Conservation (phyloP, 768 basidiomycete genomes). For the Antrodiella citrinella region DNA sequence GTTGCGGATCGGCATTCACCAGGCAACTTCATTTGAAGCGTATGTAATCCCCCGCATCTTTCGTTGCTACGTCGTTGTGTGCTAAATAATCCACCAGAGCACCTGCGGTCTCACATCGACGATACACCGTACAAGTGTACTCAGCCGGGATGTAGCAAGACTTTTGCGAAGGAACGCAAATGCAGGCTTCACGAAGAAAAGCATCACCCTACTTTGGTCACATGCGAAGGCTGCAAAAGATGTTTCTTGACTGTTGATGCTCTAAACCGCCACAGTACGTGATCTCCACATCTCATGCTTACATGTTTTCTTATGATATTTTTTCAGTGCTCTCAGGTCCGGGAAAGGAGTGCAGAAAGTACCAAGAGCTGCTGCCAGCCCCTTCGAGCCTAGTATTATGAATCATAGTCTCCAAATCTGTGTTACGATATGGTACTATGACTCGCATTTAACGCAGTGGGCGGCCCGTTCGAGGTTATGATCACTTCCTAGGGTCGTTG, state of each 20-base stretch:
- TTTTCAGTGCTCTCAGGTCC: too few species aligned
- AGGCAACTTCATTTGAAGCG: not conserved
- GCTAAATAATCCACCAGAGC: too few species aligned
- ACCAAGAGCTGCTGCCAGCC: too few species aligned
- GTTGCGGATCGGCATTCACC: not conserved
- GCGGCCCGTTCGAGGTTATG: too few species aligned
- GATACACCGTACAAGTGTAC: not conserved
- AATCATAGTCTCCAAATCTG: too few species aligned
- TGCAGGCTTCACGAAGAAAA: not conserved
- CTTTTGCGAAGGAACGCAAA: not conserved
- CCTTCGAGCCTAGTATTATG: too few species aligned
- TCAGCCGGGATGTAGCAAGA: not conserved
- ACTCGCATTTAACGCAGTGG: too few species aligned
- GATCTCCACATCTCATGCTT: too few species aligned
- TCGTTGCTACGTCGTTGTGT: not conserved
- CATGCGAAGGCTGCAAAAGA: not conserved
- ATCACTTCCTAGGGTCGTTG: too few species aligned
- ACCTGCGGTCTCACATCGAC: not conserved
- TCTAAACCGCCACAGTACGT: not conserved
- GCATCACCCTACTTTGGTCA: not conserved
- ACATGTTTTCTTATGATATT: too few species aligned
- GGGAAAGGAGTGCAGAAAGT: too few species aligned
- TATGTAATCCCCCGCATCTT: not conserved
- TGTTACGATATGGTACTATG: too few species aligned
- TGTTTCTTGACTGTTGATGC: not conserved